Conservation (phyloP, 176 grass and related monocot species). For the Oryza longistaminata region DNA sequence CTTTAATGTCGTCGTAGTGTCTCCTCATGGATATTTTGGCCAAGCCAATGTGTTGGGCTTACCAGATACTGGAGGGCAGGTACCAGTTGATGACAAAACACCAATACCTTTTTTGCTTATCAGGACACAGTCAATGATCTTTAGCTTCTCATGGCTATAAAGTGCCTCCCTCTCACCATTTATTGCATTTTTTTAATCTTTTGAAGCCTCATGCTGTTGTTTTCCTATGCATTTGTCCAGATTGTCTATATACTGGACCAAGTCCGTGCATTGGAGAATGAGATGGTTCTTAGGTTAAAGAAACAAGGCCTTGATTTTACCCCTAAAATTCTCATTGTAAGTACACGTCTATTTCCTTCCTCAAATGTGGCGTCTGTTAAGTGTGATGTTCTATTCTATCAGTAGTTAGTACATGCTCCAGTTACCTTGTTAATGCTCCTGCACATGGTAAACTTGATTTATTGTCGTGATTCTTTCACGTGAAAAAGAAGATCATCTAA, state of each 20-base stretch:
- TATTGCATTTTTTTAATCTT: constrained; percentile 12
- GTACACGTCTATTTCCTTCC: constrained; percentile 23
- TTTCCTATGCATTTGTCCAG: constrained; percentile 35
- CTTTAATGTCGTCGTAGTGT: constrained; percentile 95
- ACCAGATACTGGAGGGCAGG: constrained; percentile 97
- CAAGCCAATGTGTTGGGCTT: constrained; percentile 98
- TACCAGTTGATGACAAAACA: constrained; percentile 34
- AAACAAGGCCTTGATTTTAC: constrained; percentile 80
- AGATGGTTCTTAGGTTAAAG: constrained; percentile 89
- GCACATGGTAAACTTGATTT: background rate
- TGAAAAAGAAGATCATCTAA: background rate
- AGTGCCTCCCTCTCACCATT: background rate
- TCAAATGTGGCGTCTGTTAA: constrained; percentile 9
- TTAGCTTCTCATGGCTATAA: constrained; percentile 14
- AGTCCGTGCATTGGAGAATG: constrained; percentile 88
- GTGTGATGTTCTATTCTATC: constrained; percentile 1
- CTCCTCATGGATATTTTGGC: constrained; percentile 95
- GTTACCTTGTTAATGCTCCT: background rate
- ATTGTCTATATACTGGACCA: constrained; percentile 98
- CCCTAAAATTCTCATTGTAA: constrained; percentile 94
- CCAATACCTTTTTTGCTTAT: background rate
- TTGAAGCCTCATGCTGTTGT: constrained; percentile 3
- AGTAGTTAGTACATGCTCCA: background rate
- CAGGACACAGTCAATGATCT: background rate
- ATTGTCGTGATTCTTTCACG: background rate